Evolutionary conservation across 306 rosid species (phyloP).

Genomic region (Elaeagnus macrophylla): DNA sequence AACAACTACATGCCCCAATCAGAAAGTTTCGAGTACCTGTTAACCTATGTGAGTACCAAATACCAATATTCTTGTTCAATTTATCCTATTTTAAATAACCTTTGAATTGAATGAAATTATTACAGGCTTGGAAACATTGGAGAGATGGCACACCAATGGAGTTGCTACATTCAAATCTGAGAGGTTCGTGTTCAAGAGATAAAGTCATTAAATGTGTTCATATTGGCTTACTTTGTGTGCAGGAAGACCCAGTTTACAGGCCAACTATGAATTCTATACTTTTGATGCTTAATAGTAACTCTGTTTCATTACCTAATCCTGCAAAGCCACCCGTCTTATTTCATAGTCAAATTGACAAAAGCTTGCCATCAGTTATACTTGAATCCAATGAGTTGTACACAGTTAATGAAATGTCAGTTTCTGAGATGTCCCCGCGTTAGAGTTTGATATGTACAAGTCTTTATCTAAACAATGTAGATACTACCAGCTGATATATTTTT

Average conservation of each 20-base stretch:
- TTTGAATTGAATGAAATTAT: background rate
- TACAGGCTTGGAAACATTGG: background rate
- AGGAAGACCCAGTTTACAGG: conserved; percentile 38
- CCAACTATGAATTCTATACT: conserved; percentile 44
- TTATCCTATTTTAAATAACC: background rate
- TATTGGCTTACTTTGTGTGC: conserved; percentile 27
- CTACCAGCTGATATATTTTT: too few relatives aligned
- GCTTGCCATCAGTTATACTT: too few relatives aligned
- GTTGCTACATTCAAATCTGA: background rate
- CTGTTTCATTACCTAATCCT: conserved; percentile 18
- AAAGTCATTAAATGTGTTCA: background rate
- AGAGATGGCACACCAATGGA: background rate
- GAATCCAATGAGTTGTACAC: too few relatives aligned
- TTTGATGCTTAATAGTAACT: conserved; percentile 30
- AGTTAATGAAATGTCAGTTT: too few relatives aligned
- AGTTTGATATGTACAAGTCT: too few relatives aligned
- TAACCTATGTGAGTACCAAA: background rate
- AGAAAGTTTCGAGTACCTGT: background rate
- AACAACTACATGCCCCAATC: background rate
- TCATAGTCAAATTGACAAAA: too few relatives aligned
- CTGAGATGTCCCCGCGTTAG: too few relatives aligned
- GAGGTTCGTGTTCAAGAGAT: background rate
- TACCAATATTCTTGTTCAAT: background rate
- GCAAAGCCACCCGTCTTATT: conserved; percentile 24
- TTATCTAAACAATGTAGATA: too few relatives aligned